phyloP scores from a whole-genome alignment of 768 basidiomycete species.

The Auriscalpium orientale region DNA sequence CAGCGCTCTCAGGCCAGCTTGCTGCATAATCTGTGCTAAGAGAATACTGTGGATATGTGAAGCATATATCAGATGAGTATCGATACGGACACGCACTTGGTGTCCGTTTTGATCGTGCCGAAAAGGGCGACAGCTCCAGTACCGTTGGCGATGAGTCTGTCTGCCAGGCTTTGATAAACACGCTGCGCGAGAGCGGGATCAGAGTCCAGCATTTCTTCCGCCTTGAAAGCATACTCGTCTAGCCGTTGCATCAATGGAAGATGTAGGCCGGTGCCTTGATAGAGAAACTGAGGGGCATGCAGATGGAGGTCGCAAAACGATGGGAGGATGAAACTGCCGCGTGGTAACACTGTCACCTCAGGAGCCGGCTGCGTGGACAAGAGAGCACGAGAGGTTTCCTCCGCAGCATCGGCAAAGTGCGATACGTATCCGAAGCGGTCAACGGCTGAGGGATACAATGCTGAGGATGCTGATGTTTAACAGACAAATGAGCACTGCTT shows the following conservation, averaged over 20 bases:
- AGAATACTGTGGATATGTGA: slow-evolving; percentile 45
- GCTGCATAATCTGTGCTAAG: slow-evolving; percentile 67
- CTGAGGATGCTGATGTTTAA: neutral
- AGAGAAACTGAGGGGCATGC: slow-evolving; percentile 85
- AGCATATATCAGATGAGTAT: neutral
- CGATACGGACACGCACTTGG: slow-evolving; percentile 51
- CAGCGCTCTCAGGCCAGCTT: slow-evolving; percentile 66
- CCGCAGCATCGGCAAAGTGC: slow-evolving; percentile 35
- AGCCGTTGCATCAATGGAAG: slow-evolving; percentile 83
- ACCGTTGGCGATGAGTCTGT: slow-evolving; percentile 62
- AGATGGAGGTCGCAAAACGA: slow-evolving; percentile 80
- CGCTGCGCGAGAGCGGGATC: slow-evolving; percentile 49
- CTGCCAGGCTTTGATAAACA: slow-evolving; percentile 63
- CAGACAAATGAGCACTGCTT: slow-evolving; percentile 1
- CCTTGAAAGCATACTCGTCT: slow-evolving; percentile 71
- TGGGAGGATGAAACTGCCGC: slow-evolving; percentile 64
- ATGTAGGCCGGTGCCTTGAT: slow-evolving; percentile 81
- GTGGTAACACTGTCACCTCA: slow-evolving; percentile 29
- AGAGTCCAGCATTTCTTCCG: slow-evolving; percentile 67
- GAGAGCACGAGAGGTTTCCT: slow-evolving; percentile 28
- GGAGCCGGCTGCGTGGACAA: slow-evolving; percentile 16
- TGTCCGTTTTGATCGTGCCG: slow-evolving; percentile 75
- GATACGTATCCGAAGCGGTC: slow-evolving; percentile 38
- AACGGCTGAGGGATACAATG: neutral
- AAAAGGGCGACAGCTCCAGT: slow-evolving; percentile 75